Evolutionary conservation across 192 early-diverging fungal genomes (phyloP).

Genomic region (Gaertneriomyces semiglobifer): DNA sequence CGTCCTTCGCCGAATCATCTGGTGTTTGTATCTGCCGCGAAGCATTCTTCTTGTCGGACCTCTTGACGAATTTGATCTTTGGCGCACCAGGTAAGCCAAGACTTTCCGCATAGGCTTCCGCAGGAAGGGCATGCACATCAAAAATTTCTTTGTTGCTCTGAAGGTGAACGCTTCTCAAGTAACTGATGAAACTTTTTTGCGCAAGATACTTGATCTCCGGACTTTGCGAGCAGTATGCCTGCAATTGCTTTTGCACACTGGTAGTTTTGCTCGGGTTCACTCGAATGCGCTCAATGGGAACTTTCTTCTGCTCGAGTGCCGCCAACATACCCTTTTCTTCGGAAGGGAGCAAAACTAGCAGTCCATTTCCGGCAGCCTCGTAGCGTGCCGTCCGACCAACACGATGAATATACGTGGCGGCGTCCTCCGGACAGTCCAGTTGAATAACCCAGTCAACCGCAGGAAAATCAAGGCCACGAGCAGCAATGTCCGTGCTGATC

Average conservation of each 20-base stretch:
- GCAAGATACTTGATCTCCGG: constrained; percentile 95
- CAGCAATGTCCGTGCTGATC: constrained; percentile 94
- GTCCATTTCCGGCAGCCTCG: constrained; percentile 79
- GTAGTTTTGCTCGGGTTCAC: constrained; percentile 79
- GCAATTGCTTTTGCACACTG: constrained; percentile 76
- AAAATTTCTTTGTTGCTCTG: constrained; percentile 91
- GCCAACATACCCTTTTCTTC: constrained; percentile 83
- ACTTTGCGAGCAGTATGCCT: constrained; percentile 87
- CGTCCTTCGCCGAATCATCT: not conserved
- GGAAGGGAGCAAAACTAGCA: constrained; percentile 83
- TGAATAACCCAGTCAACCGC: constrained; percentile 99
- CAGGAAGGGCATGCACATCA: constrained; percentile 79
- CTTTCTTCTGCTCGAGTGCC: constrained; percentile 67
- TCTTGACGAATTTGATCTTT: constrained; percentile 85
- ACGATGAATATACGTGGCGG: constrained; percentile 95
- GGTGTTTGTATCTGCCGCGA: constrained; percentile 44
- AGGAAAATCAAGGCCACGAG: constrained; percentile 96
- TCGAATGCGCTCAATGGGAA: constrained; percentile 87
- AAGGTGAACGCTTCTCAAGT: constrained; percentile 87
- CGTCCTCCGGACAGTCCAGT: constrained; percentile 94
- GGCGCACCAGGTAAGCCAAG: constrained; percentile 94
- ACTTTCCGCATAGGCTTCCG: constrained; percentile 81
- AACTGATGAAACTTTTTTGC: constrained; percentile 94
- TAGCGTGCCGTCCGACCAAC: constrained; percentile 97
- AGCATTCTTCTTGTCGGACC: constrained; percentile 61